Base-by-base conservation (phyloP, 2,329 filamentous ascomycete species). In the Aspergillus sp. region DNA sequence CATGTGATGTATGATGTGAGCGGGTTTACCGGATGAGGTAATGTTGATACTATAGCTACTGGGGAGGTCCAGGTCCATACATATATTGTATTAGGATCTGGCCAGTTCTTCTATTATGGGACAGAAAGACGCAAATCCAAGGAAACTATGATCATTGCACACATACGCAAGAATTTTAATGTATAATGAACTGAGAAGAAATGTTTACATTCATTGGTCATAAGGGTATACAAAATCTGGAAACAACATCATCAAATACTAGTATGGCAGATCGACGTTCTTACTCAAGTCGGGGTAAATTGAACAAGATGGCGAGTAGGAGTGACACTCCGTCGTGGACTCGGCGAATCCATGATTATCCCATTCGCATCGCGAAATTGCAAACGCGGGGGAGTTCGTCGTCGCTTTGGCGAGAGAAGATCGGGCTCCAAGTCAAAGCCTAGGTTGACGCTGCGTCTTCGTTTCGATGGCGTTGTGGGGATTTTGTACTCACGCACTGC, bases 341-440 rank as follows among this genome's bases (percentile, higher is more conserved):
- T 33, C n/a, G 45, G 48, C 19, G 59, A 56, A 2, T 57, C 57
- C 64, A 64, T 66, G 17, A 62, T 24, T n/a, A 65, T 61, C 5
- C 64, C 68, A 50, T 64, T 59, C 19, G 62, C 57, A 7, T 58
- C 58, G 13, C 61, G 45, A 15, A 66, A 60, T 17, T 53, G 55
- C 42, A 61, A 30, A 5, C 30, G 53, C 1, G 57, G 40, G 1
- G 54, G 45, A 4, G 46, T 39, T 39, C 55, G 66, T n/a, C 52
- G 62, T 54, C 64, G 56, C 48, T 64, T 66, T 1, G 59, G 52
- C 2, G 55, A 62, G 30, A 59, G 12, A 13, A 57, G 30, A 5
- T 60, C 52, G 19, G 61, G 58, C 30, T 53, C 53, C 17, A 42
- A 15, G 6, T 20, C 4, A 19, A 48, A 17, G 39, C 33, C 24